A percentile compares a stretch with the other conserved stretches of the same genome.
Conservation (phyloP, 2,329 filamentous ascomycete species). For the Biscogniauxia marginata region DNA sequence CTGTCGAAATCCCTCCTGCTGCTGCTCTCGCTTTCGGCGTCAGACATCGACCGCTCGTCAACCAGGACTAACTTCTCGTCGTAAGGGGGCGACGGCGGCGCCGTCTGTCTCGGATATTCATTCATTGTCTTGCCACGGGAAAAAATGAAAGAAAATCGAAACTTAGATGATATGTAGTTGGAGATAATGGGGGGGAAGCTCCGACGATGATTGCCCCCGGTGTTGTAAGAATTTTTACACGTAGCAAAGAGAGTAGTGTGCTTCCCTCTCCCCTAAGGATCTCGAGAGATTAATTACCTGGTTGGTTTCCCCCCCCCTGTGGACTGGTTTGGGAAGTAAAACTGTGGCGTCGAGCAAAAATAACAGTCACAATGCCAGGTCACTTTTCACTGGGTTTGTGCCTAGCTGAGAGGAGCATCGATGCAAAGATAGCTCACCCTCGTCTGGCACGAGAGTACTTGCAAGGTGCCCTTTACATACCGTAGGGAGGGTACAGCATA, state of each 20-base stretch:
- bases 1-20: constrained; percentile 38
- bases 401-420: background rate
- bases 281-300: background rate
- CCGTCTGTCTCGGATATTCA: constrained; percentile 35
- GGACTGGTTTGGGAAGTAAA: background rate
- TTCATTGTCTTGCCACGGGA: constrained; percentile 40
- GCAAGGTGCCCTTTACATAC: background rate
- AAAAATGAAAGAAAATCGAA: background rate
- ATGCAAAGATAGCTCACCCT: background rate
- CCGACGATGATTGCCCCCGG: background rate
- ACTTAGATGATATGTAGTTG: background rate
- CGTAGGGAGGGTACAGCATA: background rate
- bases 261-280: background rate
- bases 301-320: background rate
- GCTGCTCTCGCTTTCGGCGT: constrained; percentile 43
- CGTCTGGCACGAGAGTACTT: background rate
- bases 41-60: constrained; percentile 44
- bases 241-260: background rate
- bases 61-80: constrained; percentile 47
- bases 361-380: background rate
- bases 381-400: background rate
- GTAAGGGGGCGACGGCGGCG: constrained; percentile 35
- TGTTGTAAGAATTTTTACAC: background rate
- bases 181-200: background rate
- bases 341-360: background rate